These are phyloP conservation scores for Moricandia moricandioides DNA, from an alignment of 345 rosid species.

Conservation along the genomic window DNA sequence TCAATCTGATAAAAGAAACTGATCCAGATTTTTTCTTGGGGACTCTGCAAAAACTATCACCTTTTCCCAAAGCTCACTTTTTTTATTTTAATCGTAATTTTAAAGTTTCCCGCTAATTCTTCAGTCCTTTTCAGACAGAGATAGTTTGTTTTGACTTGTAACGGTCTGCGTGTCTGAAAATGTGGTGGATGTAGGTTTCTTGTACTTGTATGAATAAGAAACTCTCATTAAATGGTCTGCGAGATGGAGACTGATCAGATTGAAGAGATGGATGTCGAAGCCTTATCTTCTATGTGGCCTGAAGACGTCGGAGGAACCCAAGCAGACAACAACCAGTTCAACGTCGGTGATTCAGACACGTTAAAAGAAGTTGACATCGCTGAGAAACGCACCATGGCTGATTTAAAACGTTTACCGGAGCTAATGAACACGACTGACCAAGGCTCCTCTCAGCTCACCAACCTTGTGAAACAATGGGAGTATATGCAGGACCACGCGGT, in stretches of 20 bases:
- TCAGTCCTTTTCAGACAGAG: not conserved
- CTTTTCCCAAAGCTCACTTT: not conserved
- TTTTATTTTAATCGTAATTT: not conserved
- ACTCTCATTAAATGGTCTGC: constrained; percentile 39
- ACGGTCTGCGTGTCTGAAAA: not conserved
- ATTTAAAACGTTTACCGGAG: constrained; percentile 60
- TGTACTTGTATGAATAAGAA: constrained; percentile 25
- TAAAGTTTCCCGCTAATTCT: not conserved
- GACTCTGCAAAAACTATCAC: not conserved
- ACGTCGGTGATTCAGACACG: constrained; percentile 81
- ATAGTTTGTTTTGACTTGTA: not conserved
- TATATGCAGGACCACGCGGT: constrained; percentile 75
- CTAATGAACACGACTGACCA: constrained; percentile 58
- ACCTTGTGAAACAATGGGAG: constrained; percentile 87
- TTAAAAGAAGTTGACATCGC: constrained; percentile 72
- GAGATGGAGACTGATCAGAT: constrained; percentile 61
- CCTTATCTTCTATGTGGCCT: constrained; percentile 92
- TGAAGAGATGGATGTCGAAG: constrained; percentile 85
- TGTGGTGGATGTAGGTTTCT: constrained; percentile 15
- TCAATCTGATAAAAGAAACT: not conserved
- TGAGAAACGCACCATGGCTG: constrained; percentile 55
- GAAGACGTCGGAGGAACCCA: constrained; percentile 67
- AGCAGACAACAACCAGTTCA: constrained; percentile 81
- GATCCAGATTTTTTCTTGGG: not conserved
- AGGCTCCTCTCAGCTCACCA: constrained; percentile 79